A percentile compares a stretch with the other conserved stretches of the same genome.
Conservation (phyloP, 768 basidiomycete species). For the Mycena rosella region DNA sequence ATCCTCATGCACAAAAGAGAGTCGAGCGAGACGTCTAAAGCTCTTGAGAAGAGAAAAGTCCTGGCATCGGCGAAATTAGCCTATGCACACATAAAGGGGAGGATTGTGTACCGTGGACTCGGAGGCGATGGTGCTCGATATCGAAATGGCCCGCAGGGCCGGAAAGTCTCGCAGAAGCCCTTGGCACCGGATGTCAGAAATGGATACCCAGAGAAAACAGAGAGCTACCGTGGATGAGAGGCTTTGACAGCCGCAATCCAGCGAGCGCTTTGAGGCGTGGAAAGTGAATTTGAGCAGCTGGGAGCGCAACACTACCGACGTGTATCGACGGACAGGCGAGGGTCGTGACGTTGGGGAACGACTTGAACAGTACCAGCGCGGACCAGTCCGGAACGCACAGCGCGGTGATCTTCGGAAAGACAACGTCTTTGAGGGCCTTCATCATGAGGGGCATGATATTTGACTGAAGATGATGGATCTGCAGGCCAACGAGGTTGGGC, state of each 20-base stretch:
- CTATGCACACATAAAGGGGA: no score
- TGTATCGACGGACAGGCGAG: neutral
- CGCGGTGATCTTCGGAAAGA: neutral
- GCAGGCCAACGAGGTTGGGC: constrained; percentile 15
- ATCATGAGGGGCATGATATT: neutral
- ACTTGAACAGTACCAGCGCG: neutral
- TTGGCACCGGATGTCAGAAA: neutral
- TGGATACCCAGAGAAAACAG: neutral
- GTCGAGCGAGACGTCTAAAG: constrained; percentile 1
- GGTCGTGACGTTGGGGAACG: constrained; percentile 22
- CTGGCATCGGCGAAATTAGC: no score
- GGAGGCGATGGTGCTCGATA: neutral
- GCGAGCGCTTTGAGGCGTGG: constrained; percentile 9
- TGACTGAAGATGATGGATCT: neutral
- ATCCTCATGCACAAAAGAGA: neutral
- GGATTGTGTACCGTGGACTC: neutral
- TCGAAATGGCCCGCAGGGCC: constrained; percentile 7
- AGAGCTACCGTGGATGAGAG: neutral
- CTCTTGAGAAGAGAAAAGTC: neutral
- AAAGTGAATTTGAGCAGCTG: neutral
- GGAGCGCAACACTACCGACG: neutral
- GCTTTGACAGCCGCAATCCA: neutral
- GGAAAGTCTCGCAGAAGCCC: constrained; percentile 7
- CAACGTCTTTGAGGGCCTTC: neutral
- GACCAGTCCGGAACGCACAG: constrained; percentile 5